phyloP scores from a whole-genome alignment of 1,284 basidiomycete species.

The Baeospora myosura region DNA sequence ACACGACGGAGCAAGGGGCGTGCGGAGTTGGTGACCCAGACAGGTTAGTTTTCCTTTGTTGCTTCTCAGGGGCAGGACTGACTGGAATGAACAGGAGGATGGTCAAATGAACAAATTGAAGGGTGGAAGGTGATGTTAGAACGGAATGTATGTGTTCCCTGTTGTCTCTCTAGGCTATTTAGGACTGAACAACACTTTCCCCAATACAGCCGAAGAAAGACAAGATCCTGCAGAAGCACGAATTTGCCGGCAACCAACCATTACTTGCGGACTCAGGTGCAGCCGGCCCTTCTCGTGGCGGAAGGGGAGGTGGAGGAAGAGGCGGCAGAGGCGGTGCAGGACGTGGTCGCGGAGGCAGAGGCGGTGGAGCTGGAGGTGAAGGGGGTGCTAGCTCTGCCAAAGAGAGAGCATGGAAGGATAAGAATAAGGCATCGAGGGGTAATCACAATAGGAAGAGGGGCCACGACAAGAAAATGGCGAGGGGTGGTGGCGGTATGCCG shows the following conservation, averaged over 20 bases:
- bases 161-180: slow-evolving; percentile 3
- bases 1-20: slow-evolving; percentile 66
- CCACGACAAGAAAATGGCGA: slow-evolving; percentile 72
- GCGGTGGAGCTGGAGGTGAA: slow-evolving; percentile 25
- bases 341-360: slow-evolving; percentile 23
- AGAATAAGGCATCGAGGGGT: slow-evolving; percentile 54
- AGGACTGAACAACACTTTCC: slow-evolving; percentile 3
- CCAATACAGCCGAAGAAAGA: slow-evolving; percentile 61
- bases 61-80: too few relatives aligned
- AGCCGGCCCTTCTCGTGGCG: slow-evolving; percentile 10
- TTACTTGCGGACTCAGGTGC: slow-evolving; percentile 4
- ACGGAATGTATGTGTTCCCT: slow-evolving; percentile 52
- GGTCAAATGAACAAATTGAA: slow-evolving; percentile 77
- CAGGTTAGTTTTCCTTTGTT: slow-evolving; percentile 34
- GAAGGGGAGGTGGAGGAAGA: slow-evolving; percentile 21
- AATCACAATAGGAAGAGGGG: slow-evolving; percentile 64
- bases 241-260: slow-evolving; percentile 59
- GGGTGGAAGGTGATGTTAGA: slow-evolving; percentile 87
- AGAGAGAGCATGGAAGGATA: slow-evolving; percentile 63
- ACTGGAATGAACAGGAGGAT: too few relatives aligned
- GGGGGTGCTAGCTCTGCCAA: slow-evolving; percentile 27
- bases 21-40: slow-evolving; percentile 55
- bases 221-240: slow-evolving; percentile 62
- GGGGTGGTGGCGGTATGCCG: slow-evolving; percentile 39
- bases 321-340: too few relatives aligned